Percentiles rank a stretch among this genome's conserved stretches.
phyloP scores from a whole-genome alignment of 345 rosid genomes.

The Eucalyptus camaldulensis region DNA sequence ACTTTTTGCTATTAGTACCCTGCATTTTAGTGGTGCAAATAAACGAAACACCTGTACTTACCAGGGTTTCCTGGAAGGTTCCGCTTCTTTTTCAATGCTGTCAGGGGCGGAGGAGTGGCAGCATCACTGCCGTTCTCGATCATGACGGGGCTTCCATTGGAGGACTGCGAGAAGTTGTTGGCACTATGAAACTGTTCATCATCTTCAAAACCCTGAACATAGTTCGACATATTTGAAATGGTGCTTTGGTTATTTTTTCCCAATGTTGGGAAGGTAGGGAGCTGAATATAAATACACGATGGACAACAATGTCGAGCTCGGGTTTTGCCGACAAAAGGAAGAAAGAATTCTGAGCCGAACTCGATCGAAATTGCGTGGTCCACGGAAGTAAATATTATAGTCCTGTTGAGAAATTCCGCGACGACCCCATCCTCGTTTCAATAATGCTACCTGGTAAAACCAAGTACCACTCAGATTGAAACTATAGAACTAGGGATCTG shows the following conservation, averaged over 20 bases:
- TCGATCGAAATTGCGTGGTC: not conserved
- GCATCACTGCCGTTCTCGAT: slow-evolving; percentile 7
- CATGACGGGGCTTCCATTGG: slow-evolving; percentile 24
- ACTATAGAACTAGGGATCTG: not conserved
- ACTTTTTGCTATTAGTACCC: not conserved
- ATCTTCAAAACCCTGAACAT: slow-evolving; percentile 29
- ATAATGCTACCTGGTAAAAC: not conserved
- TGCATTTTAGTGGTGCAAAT: not conserved
- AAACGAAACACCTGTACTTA: not conserved
- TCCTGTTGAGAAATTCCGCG: slow-evolving; percentile 14
- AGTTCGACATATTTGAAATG: slow-evolving; percentile 25
- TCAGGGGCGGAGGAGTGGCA: slow-evolving; percentile 5
- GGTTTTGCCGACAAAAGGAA: slow-evolving; percentile 19
- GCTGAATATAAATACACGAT: slow-evolving; percentile 1
- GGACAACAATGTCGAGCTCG: not conserved
- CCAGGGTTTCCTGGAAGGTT: slow-evolving; percentile 58
- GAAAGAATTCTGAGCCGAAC: slow-evolving; percentile 10
- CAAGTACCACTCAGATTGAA: not conserved
- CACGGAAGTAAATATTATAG: not conserved
- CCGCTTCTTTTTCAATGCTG: slow-evolving; percentile 26
- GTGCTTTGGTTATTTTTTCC: not conserved
- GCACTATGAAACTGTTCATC: slow-evolving; percentile 28
- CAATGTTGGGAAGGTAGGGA: not conserved
- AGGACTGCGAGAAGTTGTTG: slow-evolving; percentile 10
- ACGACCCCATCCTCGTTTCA: not conserved